Evolutionary conservation across 495 filamentous ascomycete genomes (phyloP), one percentile per base, ranked within the genome.

Genomic region (Hypoxylon intermedium): DNA sequence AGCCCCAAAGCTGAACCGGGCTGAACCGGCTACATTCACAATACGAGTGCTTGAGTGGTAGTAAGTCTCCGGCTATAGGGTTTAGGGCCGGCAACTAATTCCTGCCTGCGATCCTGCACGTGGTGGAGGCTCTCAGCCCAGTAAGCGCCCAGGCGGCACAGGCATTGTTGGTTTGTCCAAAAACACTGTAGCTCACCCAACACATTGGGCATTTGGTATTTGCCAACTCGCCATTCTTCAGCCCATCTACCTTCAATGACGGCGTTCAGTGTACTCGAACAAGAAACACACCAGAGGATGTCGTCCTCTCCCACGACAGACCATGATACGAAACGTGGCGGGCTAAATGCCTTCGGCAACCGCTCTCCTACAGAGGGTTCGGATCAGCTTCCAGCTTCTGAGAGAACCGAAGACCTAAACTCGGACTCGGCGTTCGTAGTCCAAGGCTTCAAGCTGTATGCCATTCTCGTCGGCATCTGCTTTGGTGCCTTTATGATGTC

Each of bases 401-500:
- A 37, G n/a, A 37, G 3, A 6, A 37, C 34, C n/a, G 12, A 15
- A 11, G n/a, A 15, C 2, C 34, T n/a, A 2, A 5, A 37, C 2
- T 1, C 34, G 34, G 6, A 13, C n/a, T 11, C 11, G 11, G 34
- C 34, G 1, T 37, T 37, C 15, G 34, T 15, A 6, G 34, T 37
- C 1, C 34, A 26, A 3, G 55, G 61, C 1, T 55, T 51, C 42
- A 21, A n/a, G 13, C 61, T 65, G 2, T 47, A 43, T 43, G 53
- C 61, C 9, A 41, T 63, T 21, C 6, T 42, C 37, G 24, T 49
- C 0, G 55, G 60, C 6, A 21, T 64, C 30, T 67, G 53, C 33
- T 30, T 67, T 9, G 60, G 65, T 12, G 43, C 65, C 4, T 46
- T 67, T 6, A 36, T 67, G 49, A 57, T 65, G 56, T 60, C 61